Conservation (phyloP, 768 basidiomycete genomes). For the Clavulina sp. region DNA sequence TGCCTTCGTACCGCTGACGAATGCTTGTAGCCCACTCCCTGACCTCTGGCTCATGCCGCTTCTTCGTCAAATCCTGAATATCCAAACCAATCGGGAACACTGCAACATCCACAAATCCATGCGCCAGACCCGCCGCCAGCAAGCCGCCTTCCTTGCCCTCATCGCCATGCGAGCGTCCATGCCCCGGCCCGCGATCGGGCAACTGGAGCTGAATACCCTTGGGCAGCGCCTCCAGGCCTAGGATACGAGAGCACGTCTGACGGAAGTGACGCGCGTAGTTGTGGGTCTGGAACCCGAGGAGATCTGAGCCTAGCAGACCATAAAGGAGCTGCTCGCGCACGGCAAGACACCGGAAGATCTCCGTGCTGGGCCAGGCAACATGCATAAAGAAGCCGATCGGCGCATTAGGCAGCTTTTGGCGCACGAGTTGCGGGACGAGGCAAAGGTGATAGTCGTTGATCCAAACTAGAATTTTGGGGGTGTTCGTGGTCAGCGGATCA, state of each 20-base stretch:
- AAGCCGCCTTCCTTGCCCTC: too few relatives aligned
- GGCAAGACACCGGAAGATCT: constrained; percentile 85
- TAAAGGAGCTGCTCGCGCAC: constrained; percentile 41
- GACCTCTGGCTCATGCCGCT: constrained; percentile 56
- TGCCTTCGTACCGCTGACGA: constrained; percentile 66
- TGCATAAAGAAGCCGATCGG: constrained; percentile 93
- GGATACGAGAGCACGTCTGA: constrained; percentile 66
- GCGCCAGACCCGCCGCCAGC: too few relatives aligned
- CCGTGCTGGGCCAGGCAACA: constrained; percentile 87
- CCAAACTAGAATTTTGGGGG: constrained; percentile 14
- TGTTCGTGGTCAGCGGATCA: constrained; percentile 32
- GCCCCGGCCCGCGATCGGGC: too few relatives aligned
- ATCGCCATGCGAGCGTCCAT: too few relatives aligned
- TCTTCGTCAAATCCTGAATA: constrained; percentile 44
- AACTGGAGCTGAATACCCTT: constrained; percentile 56
- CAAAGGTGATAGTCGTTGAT: constrained; percentile 95
- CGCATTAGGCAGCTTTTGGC: constrained; percentile 43
- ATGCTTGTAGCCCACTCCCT: constrained; percentile 64
- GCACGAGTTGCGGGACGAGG: constrained; percentile 75
- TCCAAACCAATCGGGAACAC: constrained; percentile 90
- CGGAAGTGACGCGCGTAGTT: constrained; percentile 72
- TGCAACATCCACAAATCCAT: constrained; percentile 75
- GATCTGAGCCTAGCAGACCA: constrained; percentile 84
- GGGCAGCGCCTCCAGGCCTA: constrained; percentile 64
- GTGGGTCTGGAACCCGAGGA: constrained; percentile 83